Evolutionary conservation across 1,284 basidiomycete species (phyloP), one percentile per base, ranked within the genome.

Genomic region (Coniferiporia weirii): DNA sequence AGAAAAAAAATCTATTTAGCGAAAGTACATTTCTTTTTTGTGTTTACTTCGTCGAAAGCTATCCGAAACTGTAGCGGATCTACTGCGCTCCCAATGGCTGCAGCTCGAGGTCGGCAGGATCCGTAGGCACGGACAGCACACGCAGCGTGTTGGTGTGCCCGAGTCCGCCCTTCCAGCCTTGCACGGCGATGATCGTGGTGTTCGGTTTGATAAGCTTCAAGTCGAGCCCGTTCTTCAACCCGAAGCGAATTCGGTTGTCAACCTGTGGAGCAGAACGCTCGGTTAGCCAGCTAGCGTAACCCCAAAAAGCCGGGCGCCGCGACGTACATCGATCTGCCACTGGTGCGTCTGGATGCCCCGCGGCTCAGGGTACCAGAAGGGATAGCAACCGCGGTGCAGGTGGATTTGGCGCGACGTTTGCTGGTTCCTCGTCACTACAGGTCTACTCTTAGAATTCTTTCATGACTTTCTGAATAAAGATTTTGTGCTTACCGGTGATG

Each of bases 121-220:
- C 91, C 48, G 89, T 91, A n/a, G 93, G 93, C 52, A 95, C 93
- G 57, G 82, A 82, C 66, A 92, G 72, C 61, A 92, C 80, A 59
- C 89, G 86, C 60, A 92, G 76, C 19, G 90, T 92, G 78, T 92
- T 92, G 63, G 89, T 93, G 79, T 97, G 93, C 48, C 95, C 95
- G 60, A 96, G 84, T 65, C 97, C 96, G 56, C 94, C 94, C 78
- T 96, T 95, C 96, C 96, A 99, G 53, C 97, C 97, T 76, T 99
- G 97, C 9, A 99, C 88, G 53, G 96, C 96, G 67, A 99, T 83
- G 69, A 99, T 84, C 19, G 94, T 94, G 60, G 88, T 88, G 59
- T 95, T 94, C 59, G 93, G 86, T 72, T 88, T 85, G 78, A 99
- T 87, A 72, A 99, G 85, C 65, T 91, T 89, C 70, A 99, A 76